These are phyloP conservation scores for Fremontodendron californicum DNA, from an alignment of 345 rosid species.

Conservation along the genomic window DNA sequence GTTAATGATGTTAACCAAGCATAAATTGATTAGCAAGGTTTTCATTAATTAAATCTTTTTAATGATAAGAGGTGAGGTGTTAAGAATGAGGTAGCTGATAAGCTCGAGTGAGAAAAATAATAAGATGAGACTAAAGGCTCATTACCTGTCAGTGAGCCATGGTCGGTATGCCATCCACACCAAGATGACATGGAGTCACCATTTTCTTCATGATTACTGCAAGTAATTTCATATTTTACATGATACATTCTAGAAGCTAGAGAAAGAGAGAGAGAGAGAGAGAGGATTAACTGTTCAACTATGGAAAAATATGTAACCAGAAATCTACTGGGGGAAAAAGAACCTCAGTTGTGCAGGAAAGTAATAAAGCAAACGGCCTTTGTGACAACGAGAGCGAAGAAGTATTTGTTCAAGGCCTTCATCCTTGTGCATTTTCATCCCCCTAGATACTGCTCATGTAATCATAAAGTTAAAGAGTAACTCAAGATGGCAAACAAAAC, in stretches of 20 bases:
- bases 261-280: too few relatives aligned
- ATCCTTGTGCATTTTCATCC: constrained; percentile 31
- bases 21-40: neutral
- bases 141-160: constrained; percentile 78
- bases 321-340: neutral
- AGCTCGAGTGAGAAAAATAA: constrained; percentile 12
- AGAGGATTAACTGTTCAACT: neutral
- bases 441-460: constrained; percentile 53
- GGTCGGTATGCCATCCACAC: constrained; percentile 99
- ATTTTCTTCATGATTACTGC: constrained; percentile 46
- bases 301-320: neutral
- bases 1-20: neutral
- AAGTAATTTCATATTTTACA: constrained; percentile 11
- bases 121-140: constrained; percentile 1
- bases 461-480: constrained; percentile 5
- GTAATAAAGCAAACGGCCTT: constrained; percentile 89
- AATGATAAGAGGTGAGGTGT: neutral
- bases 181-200: constrained; percentile 67
- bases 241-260: constrained; percentile 9
- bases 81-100: neutral
- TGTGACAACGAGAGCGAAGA: constrained; percentile 72
- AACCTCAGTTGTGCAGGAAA: constrained; percentile 72
- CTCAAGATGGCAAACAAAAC: neutral
- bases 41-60: too few relatives aligned
- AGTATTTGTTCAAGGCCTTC: constrained; percentile 69